A percentile compares a stretch with the other conserved stretches of the same genome.
phyloP scores from a whole-genome alignment of 768 basidiomycete genomes.

The Trametes gibbosa region DNA sequence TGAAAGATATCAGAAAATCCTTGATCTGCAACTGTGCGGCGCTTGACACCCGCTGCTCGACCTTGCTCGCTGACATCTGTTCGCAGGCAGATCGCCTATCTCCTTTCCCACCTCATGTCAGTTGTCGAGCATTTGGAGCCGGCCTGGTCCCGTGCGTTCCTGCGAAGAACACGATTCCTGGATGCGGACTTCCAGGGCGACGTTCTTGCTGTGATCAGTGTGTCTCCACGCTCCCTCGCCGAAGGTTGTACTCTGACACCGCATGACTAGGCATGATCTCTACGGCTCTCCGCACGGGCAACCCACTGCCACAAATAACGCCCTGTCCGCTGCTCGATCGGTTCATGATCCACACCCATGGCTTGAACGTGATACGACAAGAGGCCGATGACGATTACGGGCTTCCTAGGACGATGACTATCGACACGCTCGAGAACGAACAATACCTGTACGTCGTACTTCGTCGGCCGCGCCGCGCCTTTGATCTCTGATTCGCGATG shows the following conservation, averaged over 20 bases:
- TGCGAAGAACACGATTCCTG: slow-evolving; percentile 69
- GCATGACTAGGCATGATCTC: slow-evolving; percentile 63
- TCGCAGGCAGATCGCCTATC: slow-evolving; percentile 61
- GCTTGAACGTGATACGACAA: slow-evolving; percentile 64
- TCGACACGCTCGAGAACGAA: slow-evolving; percentile 71
- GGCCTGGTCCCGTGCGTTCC: slow-evolving; percentile 74
- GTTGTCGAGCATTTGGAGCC: slow-evolving; percentile 70
- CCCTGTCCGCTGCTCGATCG: slow-evolving; percentile 63
- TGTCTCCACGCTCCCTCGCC: slow-evolving; percentile 21
- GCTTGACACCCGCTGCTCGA: neutral
- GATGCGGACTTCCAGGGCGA: slow-evolving; percentile 86
- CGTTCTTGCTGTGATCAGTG: slow-evolving; percentile 77
- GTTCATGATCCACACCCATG: slow-evolving; percentile 48
- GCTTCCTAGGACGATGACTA: slow-evolving; percentile 64
- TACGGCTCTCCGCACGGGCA: slow-evolving; percentile 68
- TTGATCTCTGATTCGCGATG: neutral
- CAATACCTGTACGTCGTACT: slow-evolving; percentile 65
- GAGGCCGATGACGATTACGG: slow-evolving; percentile 76
- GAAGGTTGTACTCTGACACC: neutral
- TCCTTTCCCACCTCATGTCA: slow-evolving; percentile 72
- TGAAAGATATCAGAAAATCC: slow-evolving; percentile 67
- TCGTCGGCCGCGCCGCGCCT: neutral
- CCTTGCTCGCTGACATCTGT: neutral
- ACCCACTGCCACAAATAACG: slow-evolving; percentile 81
- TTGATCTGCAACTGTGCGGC: slow-evolving; percentile 65